Conservation (phyloP, 805 yeast genomes). For the Isabelozyma pseudorhagii region DNA sequence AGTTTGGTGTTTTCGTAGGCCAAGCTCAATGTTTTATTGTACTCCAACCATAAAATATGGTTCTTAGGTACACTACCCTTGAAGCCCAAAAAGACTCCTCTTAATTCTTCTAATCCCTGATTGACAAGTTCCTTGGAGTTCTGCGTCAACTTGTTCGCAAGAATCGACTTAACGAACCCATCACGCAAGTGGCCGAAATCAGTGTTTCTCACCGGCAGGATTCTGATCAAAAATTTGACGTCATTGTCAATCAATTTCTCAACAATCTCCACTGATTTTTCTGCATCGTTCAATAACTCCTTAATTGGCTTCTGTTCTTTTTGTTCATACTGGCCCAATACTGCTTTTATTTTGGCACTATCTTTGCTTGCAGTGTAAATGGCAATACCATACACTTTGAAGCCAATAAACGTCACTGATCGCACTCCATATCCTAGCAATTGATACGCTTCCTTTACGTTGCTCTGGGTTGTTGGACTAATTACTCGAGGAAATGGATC, state of each 20-base stretch:
- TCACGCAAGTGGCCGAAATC: constrained; percentile 88
- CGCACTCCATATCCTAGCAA: constrained; percentile 80
- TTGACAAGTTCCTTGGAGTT: constrained; percentile 35
- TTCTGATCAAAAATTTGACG: constrained; percentile 65
- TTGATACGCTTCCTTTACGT: constrained; percentile 38
- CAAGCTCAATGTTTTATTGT: constrained; percentile 30
- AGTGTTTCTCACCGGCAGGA: constrained; percentile 85
- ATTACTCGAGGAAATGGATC: constrained; percentile 43
- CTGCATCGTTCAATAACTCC: constrained; percentile 48
- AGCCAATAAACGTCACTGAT: constrained; percentile 73
- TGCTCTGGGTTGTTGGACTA: constrained; percentile 7
- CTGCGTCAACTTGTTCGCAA: constrained; percentile 63
- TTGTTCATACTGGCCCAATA: constrained; percentile 10
- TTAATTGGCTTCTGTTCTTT: constrained; percentile 1
- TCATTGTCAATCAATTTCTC: constrained; percentile 56
- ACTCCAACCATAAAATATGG: constrained; percentile 60
- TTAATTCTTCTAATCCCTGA: constrained; percentile 65
- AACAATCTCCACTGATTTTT: constrained; percentile 50
- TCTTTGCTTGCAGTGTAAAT: constrained; percentile 71
- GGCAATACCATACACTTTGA: constrained; percentile 87
- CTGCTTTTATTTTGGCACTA: constrained; percentile 24
- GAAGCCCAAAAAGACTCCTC: constrained; percentile 52
- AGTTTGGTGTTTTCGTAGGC: constrained; percentile 26
- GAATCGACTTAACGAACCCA: constrained; percentile 78
- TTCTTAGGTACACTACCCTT: constrained; percentile 76